These are phyloP conservation scores for Gastrodia elata DNA, from an alignment of 106 monocot genomes.

Conservation along the genomic window DNA sequence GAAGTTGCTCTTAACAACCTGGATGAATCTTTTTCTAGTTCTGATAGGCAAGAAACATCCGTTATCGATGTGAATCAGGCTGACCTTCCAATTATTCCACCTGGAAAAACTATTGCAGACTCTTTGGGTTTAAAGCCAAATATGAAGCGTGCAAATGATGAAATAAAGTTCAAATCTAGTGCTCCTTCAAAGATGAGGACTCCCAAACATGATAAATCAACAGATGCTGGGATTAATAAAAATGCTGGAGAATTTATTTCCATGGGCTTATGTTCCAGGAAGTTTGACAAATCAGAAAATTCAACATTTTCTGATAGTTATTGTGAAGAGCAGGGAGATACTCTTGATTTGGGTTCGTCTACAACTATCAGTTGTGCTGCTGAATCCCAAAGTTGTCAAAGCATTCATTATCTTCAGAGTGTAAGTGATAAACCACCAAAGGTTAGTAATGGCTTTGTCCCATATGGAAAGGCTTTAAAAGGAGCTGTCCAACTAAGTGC, in stretches of 20 bases:
- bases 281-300: neutral
- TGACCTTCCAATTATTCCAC: neutral
- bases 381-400: neutral
- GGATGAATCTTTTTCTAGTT: neutral
- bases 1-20: neutral
- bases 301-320: neutral
- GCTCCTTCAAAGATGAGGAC: neutral
- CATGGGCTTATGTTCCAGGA: neutral
- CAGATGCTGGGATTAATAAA: neutral
- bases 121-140: neutral
- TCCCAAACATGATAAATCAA: neutral
- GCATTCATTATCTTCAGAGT: neutral
- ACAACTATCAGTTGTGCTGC: neutral
- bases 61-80: neutral
- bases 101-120: neutral
- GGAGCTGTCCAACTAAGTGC: slow-evolving; percentile 12
- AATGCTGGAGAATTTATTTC: neutral
- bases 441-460: slow-evolving; percentile 9
- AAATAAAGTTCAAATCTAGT: neutral
- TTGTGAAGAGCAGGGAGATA: neutral
- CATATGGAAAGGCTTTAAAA: slow-evolving; percentile 15
- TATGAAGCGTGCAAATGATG: neutral
- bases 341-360: neutral
- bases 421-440: slow-evolving; percentile 9
- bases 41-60: neutral